Evolutionary conservation across 192 early-diverging fungal species (phyloP).

Genomic region (Backusella tarrabulga): DNA sequence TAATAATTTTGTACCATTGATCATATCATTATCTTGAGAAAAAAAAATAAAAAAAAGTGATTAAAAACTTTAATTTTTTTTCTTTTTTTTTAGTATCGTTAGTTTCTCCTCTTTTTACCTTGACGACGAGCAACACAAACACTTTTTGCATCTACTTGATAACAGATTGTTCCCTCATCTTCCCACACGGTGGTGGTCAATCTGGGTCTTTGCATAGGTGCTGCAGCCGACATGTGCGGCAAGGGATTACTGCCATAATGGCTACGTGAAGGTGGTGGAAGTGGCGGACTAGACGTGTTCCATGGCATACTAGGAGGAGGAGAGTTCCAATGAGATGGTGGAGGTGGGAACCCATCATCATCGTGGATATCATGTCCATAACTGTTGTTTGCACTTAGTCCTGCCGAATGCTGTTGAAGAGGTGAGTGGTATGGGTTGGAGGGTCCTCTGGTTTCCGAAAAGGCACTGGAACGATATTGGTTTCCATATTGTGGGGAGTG

Average conservation of each 20-base stretch:
- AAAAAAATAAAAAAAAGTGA: neutral
- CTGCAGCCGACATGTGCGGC: slow-evolving; percentile 29
- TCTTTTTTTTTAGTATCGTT: neutral
- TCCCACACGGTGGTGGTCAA: slow-evolving; percentile 80
- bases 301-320: neutral
- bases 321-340: neutral
- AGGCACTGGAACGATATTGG: slow-evolving; percentile 21
- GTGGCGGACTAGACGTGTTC: neutral
- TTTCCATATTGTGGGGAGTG: neutral
- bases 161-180: slow-evolving; percentile 76
- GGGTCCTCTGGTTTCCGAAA: slow-evolving; percentile 1
- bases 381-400: neutral
- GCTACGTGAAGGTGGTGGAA: neutral
- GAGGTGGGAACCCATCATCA: neutral
- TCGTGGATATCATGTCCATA: slow-evolving; percentile 1
- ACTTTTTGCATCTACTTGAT: slow-evolving; percentile 76
- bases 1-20: slow-evolving; percentile 82
- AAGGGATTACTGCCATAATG: neutral
- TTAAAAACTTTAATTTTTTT: neutral
- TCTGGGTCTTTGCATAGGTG: slow-evolving; percentile 38
- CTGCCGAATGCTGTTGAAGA: slow-evolving; percentile 5
- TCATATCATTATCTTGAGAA: slow-evolving; percentile 68
- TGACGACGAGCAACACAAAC: slow-evolving; percentile 75
- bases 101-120: slow-evolving; percentile 33
- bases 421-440: neutral